A percentile compares a stretch with the other conserved stretches of the same genome.
phyloP scores from a whole-genome alignment of 495 filamentous ascomycete genomes.

The Amphirosellinia nigrospora region DNA sequence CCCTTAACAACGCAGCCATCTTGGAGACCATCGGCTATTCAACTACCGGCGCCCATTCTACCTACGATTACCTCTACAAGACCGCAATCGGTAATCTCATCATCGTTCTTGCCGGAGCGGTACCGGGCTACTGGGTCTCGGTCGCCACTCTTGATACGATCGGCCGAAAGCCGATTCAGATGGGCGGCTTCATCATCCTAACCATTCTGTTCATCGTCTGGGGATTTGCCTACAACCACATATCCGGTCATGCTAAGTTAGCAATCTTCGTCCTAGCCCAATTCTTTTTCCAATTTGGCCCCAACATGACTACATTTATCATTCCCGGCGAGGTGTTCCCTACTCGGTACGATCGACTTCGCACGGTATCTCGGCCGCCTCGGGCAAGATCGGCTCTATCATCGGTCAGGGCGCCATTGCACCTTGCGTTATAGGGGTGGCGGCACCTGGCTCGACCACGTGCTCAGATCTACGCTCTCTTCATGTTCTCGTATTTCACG shows the following conservation, averaged over 20 bases:
- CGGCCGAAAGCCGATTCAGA: slow-evolving; percentile 82
- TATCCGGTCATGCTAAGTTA: slow-evolving; percentile 65
- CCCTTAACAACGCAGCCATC: slow-evolving; percentile 75
- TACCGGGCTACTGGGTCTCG: slow-evolving; percentile 80
- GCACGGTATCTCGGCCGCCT: slow-evolving; percentile 84
- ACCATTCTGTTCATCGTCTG: slow-evolving; percentile 77
- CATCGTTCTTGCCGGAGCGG: slow-evolving; percentile 74
- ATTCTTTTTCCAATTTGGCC: slow-evolving; percentile 89
- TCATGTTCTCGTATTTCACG: slow-evolving; percentile 77
- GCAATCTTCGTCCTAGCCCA: slow-evolving; percentile 65
- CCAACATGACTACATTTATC: slow-evolving; percentile 90
- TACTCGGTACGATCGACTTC: slow-evolving; percentile 82
- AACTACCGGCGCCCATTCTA: slow-evolving; percentile 54
- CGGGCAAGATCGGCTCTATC: slow-evolving; percentile 85
- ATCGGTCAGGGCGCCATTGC: slow-evolving; percentile 59
- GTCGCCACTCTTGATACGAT: slow-evolving; percentile 72
- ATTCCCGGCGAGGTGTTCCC: slow-evolving; percentile 91
- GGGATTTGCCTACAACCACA: slow-evolving; percentile 71
- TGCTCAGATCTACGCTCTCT: slow-evolving; percentile 81
- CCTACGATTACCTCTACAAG: slow-evolving; percentile 71
- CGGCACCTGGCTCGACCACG: slow-evolving; percentile 72
- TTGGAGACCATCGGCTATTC: slow-evolving; percentile 72
- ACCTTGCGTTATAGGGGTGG: slow-evolving; percentile 55
- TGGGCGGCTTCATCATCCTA: slow-evolving; percentile 73
- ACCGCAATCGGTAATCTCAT: slow-evolving; percentile 77